Percentiles rank a stretch among this genome's conserved stretches.
Conservation (phyloP, 306 rosid species). For the Oemleria cerasiformis region DNA sequence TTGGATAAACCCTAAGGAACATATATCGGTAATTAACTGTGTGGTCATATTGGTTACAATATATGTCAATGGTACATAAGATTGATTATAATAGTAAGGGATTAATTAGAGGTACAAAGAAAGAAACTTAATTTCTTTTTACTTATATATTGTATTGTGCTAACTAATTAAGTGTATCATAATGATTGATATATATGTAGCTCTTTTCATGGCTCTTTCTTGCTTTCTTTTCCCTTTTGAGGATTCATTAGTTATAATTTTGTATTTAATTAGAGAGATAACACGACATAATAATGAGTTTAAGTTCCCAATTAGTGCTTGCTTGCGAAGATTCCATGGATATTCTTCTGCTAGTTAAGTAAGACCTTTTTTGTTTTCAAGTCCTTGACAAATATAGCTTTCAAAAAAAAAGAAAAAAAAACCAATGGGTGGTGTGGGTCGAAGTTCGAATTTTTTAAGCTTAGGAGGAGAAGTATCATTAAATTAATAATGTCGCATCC, state of each 20-base stretch:
- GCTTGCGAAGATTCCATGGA: conserved; percentile 7
- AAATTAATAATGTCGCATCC: no score
- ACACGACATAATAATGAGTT: not conserved
- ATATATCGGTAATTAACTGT: no score
- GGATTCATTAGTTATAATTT: not conserved
- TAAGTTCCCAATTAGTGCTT: not conserved
- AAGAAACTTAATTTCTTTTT: not conserved
- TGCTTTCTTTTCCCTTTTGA: not conserved
- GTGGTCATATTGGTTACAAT: no score
- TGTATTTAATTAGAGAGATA: not conserved
- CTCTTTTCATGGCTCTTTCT: not conserved
- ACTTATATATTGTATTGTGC: not conserved
- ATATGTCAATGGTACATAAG: no score
- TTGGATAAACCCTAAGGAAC: no score
- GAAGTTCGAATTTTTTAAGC: no score
- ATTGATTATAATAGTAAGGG: no score
- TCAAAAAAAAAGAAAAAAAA: no score
- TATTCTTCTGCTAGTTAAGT: conserved; percentile 1
- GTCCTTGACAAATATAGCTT: no score
- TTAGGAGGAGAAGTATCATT: no score
- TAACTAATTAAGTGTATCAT: not conserved
- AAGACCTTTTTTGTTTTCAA: no score
- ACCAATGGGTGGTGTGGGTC: no score
- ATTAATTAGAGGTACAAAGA: not conserved
- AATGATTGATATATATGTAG: not conserved